A percentile compares a stretch with the other conserved stretches of the same genome.
Evolutionary conservation across 345 rosid genomes (phyloP).

Genomic region (Garcia nutans): DNA sequence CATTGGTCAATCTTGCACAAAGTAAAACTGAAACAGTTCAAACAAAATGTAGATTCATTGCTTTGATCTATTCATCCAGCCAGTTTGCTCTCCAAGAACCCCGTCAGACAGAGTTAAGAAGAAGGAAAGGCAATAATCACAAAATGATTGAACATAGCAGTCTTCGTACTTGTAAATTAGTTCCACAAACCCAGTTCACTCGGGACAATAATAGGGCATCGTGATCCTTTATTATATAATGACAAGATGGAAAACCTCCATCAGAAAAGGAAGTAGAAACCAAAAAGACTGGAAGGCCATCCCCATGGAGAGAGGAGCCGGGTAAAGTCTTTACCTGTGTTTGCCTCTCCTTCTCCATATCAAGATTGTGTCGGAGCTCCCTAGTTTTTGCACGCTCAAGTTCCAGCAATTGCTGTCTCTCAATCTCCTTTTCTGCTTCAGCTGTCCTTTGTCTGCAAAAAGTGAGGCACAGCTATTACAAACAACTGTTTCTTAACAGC

Average conservation of each 20-base stretch:
- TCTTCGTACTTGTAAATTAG: not conserved
- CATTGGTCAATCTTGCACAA: not conserved
- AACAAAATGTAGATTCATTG: not conserved
- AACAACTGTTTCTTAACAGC: constrained; percentile 2
- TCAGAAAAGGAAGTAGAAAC: not conserved
- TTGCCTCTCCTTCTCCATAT: constrained; percentile 83
- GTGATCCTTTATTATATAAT: not conserved
- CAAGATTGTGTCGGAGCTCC: constrained; percentile 70
- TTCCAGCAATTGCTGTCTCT: constrained; percentile 67
- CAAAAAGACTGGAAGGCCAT: not conserved
- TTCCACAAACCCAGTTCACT: not conserved
- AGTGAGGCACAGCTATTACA: constrained; percentile 15
- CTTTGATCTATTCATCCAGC: not conserved
- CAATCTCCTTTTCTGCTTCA: constrained; percentile 77
- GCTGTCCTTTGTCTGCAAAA: constrained; percentile 57
- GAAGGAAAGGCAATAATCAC: not conserved
- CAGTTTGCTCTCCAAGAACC: not conserved
- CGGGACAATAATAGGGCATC: not conserved
- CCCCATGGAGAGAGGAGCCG: not conserved
- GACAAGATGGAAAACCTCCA: not conserved
- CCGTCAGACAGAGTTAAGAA: not conserved
- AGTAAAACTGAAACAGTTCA: not conserved
- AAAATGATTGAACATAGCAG: not conserved
- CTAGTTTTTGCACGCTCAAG: constrained; percentile 73
- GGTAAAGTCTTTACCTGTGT: constrained; percentile 48